A percentile compares a stretch with the other conserved stretches of the same genome.
Conservation (phyloP, 2,329 filamentous ascomycete genomes). For the Pyricularia pennisetigena region DNA sequence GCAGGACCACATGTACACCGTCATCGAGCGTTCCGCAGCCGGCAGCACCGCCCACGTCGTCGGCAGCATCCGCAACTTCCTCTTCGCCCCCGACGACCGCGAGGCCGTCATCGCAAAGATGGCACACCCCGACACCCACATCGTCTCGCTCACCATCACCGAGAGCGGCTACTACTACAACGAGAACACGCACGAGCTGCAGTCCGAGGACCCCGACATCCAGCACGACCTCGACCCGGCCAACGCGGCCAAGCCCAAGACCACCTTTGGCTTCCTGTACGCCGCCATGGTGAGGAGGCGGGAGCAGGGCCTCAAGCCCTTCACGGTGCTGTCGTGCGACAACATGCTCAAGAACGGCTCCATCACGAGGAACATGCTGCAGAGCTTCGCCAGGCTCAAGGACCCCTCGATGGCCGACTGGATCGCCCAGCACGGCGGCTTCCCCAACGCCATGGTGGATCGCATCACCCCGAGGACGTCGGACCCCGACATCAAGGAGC, state of each 20-base stretch:
- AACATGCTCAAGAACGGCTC: constrained; percentile 48
- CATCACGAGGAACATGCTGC: constrained; percentile 41
- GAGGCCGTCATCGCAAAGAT: constrained; percentile 44
- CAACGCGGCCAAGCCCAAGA: constrained; percentile 30
- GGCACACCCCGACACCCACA: constrained; percentile 42
- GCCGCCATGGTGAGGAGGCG: constrained; percentile 36
- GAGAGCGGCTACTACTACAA: constrained; percentile 49
- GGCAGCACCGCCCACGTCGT: constrained; percentile 37
- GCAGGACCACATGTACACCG: constrained; percentile 42
- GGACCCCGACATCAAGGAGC: constrained; percentile 29
- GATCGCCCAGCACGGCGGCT: constrained; percentile 35
- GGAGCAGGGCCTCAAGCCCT: constrained; percentile 35
- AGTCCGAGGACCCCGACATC: constrained; percentile 37
- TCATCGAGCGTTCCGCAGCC: constrained; percentile 42
- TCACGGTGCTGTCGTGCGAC: constrained; percentile 45
- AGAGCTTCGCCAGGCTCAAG: constrained; percentile 35
- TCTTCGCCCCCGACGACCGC: constrained; percentile 40
- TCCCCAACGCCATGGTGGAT: constrained; percentile 47
- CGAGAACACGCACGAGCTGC: constrained; percentile 44
- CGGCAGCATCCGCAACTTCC: constrained; percentile 41
- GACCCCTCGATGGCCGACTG: constrained; percentile 37
- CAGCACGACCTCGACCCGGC: constrained; percentile 36
- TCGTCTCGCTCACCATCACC: constrained; percentile 45
- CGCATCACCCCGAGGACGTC: constrained; percentile 43
- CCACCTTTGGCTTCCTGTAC: constrained; percentile 42